Evolutionary conservation across 2,329 filamentous ascomycete genomes (phyloP).

Genomic region (Ophiostoma ulmi): DNA sequence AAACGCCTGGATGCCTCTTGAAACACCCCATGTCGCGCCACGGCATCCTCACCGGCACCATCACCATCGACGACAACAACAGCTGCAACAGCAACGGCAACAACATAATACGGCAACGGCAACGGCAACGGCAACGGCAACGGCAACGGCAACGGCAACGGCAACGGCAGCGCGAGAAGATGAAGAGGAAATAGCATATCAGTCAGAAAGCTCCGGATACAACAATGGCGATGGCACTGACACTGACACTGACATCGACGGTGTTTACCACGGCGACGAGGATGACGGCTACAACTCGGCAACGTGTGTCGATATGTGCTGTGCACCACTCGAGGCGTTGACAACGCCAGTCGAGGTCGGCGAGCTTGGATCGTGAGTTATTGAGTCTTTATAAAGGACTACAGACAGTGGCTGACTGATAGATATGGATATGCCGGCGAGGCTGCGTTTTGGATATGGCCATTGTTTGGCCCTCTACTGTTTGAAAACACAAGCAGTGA

Average conservation of each 20-base stretch:
- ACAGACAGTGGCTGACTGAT: neutral
- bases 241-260: neutral
- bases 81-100: neutral
- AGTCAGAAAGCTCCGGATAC: neutral
- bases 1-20: conserved; percentile 16
- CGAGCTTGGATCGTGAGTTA: conserved; percentile 36
- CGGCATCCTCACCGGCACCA: conserved; percentile 13
- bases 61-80: neutral
- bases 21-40: conserved; percentile 19
- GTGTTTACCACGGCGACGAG: neutral
- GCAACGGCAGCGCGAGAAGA: conserved; percentile 10
- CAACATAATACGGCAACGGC: neutral
- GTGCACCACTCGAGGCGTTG: conserved; percentile 38
- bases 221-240: neutral
- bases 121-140: neutral
- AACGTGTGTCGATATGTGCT: conserved; percentile 31
- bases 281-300: conserved; percentile 3
- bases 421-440: conserved; percentile 30
- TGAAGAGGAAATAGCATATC: conserved; percentile 13
- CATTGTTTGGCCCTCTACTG: conserved; percentile 61
- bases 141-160: neutral
- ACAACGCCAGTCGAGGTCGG: conserved; percentile 43
- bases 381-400: neutral
- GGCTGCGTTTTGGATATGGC: conserved; percentile 53
- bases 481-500: conserved; percentile 72